Percentiles rank a stretch among this genome's conserved stretches.
phyloP scores from a whole-genome alignment of 2,329 filamentous ascomycete genomes.

The Elsinoe necatrix region DNA sequence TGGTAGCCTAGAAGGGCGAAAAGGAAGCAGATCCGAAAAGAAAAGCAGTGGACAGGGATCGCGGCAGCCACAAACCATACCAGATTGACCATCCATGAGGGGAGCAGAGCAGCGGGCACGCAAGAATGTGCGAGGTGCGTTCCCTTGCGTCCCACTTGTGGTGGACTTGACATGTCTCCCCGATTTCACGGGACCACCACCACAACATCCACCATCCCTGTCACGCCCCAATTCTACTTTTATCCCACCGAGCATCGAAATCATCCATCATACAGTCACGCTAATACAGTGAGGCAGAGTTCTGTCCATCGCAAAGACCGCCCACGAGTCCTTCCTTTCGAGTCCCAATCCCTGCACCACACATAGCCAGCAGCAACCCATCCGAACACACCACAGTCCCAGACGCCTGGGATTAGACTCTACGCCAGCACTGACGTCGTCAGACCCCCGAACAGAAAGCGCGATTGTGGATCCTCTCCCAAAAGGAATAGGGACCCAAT shows the following conservation, averaged over 20 bases:
- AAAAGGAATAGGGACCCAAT: constrained; percentile 11
- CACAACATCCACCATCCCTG: background rate
- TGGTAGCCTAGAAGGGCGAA: constrained; percentile 14
- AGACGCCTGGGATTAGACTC: constrained; percentile 8
- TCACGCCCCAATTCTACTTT: background rate
- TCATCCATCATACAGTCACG: background rate
- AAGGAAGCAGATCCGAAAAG: constrained; percentile 12
- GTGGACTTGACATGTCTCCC: constrained; percentile 11
- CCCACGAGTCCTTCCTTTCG: background rate
- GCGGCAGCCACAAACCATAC: constrained; percentile 8
- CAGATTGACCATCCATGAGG: background rate
- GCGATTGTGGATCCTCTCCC: constrained; percentile 9
- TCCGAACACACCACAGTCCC: background rate
- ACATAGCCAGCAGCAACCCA: background rate
- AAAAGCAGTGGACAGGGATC: constrained; percentile 12
- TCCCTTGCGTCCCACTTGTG: constrained; percentile 12
- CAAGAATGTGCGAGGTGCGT: constrained; percentile 3
- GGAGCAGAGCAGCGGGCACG: background rate
- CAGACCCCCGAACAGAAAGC: background rate
- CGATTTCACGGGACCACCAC: background rate
- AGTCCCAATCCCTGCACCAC: background rate
- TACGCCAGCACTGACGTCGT: constrained; percentile 10
- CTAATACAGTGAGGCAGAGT: background rate
- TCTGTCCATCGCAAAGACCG: background rate
- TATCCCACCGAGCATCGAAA: background rate